Percentiles rank a stretch among this genome's conserved stretches.
phyloP scores from a whole-genome alignment of 2,329 filamentous ascomycete species.

The Pseudovirgaria hyperparasitica region DNA sequence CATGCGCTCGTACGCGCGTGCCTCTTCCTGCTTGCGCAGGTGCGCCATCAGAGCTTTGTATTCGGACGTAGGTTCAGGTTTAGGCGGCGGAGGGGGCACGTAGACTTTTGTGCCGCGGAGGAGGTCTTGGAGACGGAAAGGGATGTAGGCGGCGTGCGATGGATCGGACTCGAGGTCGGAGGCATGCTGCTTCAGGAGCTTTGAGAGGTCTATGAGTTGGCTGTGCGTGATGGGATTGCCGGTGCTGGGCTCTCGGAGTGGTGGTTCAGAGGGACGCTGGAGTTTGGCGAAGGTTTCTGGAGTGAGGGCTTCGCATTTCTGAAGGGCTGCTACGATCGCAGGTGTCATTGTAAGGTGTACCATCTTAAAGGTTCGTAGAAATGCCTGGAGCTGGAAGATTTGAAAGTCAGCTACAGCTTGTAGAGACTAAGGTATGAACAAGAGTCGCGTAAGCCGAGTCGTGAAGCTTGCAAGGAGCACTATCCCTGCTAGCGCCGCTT shows the following conservation, averaged over 20 bases:
- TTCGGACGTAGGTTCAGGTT: conserved; percentile 62
- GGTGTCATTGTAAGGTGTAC: conserved; percentile 67
- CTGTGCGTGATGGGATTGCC: conserved; percentile 61
- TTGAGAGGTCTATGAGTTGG: conserved; percentile 54
- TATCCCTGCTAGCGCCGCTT: conserved; percentile 5
- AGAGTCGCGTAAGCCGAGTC: conserved; percentile 1
- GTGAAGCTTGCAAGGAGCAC: conserved; percentile 1
- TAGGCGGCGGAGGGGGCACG: conserved; percentile 65
- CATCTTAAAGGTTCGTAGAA: conserved; percentile 46
- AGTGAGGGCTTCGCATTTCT: conserved; percentile 15
- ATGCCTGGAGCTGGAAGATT: neutral
- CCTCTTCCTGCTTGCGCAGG: conserved; percentile 72
- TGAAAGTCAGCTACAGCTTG: conserved; percentile 1
- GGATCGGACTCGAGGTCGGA: conserved; percentile 1
- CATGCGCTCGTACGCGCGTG: conserved; percentile 71
- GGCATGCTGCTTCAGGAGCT: conserved; percentile 29
- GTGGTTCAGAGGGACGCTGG: conserved; percentile 30
- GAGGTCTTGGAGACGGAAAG: conserved; percentile 50
- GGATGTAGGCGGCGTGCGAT: conserved; percentile 2
- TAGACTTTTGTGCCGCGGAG: conserved; percentile 63
- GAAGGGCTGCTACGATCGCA: conserved; percentile 51
- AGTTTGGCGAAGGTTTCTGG: conserved; percentile 13
- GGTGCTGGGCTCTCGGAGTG: conserved; percentile 35
- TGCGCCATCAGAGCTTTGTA: conserved; percentile 82
- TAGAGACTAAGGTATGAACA: conserved; percentile 1